Evolutionary conservation across 495 filamentous ascomycete species (phyloP), one percentile per base, ranked within the genome.

Genomic region (Monascus purpureus): DNA sequence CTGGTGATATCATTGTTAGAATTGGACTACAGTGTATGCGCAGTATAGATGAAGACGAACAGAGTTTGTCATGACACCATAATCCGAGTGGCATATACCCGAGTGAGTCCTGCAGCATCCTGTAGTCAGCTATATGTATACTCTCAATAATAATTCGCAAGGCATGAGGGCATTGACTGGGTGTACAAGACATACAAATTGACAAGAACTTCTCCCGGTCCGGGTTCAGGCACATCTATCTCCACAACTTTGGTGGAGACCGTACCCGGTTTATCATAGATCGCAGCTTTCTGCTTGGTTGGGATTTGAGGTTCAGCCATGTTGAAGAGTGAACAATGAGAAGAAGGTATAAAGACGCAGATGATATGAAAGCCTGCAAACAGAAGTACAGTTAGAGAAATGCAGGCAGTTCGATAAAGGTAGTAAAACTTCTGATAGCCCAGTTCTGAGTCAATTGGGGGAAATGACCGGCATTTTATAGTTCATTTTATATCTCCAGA

Each of bases 1-100:
- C 61, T 67, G 23, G 4, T 4, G 4, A 22, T 22, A 22, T 22
- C 20, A 22, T 22, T 4, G 20, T 22, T 22, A 5, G 20, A 9
- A 5, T 22, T 22, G 20, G 11, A 33, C 23, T 19, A 4, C 24
- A 13, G 23, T 27, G 16, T 36, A 34, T n/a, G n/a, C n/a, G n/a
- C n/a, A n/a, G n/a, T n/a, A n/a, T n/a, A n/a, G n/a, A n/a, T n/a
- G n/a, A n/a, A n/a, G n/a, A n/a, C 38, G 29, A 52, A 63, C 58
- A 6, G 50, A 46, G 41, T 72, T 73, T 25, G 60, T 65, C 67
- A 80, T 80, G 41, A 79, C 52, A 16, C 66, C 62, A 38, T 65
- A 52, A 42, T 85, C 79, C 8, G 72, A 76, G 47, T 78, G 75
- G 49, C 78, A 82, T 20, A 84, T 73, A 29, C 79, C 78, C 1